Evolutionary conservation across 2,329 filamentous ascomycete species (phyloP), one percentile per base, ranked within the genome.

Genomic region (Colletotrichum coccodes): DNA sequence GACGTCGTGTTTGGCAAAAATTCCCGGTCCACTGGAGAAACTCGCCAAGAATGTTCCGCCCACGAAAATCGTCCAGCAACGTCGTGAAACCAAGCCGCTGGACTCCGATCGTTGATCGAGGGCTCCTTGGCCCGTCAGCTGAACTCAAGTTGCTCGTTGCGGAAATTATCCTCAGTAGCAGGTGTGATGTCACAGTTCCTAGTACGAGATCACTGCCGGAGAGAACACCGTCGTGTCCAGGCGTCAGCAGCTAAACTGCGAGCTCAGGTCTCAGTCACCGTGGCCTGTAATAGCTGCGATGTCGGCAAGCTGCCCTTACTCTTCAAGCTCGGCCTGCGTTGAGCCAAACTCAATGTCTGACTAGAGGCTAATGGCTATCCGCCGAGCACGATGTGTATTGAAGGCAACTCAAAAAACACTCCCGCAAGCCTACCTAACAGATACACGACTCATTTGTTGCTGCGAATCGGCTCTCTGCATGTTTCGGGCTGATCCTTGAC

Each of bases 1-100:
- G 32, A 56, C n/a, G 61, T 69, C 66, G 56, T 50, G 40, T 66
- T 54, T 56, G 53, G 66, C 21, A 44, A 69, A 69, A 69, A 60
- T 60, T 50, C 42, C 66, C 66, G 66, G 28, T 32, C 6, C 21
- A 28, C 52, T 7, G 16, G 36, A 38, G 14, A 65, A n/a, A 30
- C 30, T 34, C 30, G 50, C 32, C 42, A 68, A 44, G 14, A 36
- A 6, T 26, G 5, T 40, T 4, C 34, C n/a, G 30, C 18, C 40
- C 23, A 23, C 21, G n/a, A 56, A 26, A 44, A 56, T 38, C 14
- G 40, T 21, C 12, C 8, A 47, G 26, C 21, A 54, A 30, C n/a
- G 8, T 34, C 12, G 32, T 46, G 14, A 30, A 57, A 38, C 28
- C 18, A 56, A n/a, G 18, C 21, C n/a, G 23, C 18, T 46, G 21